Base-by-base conservation (phyloP, 768 basidiomycete genomes). In the Tulasnella sp. region DNA sequence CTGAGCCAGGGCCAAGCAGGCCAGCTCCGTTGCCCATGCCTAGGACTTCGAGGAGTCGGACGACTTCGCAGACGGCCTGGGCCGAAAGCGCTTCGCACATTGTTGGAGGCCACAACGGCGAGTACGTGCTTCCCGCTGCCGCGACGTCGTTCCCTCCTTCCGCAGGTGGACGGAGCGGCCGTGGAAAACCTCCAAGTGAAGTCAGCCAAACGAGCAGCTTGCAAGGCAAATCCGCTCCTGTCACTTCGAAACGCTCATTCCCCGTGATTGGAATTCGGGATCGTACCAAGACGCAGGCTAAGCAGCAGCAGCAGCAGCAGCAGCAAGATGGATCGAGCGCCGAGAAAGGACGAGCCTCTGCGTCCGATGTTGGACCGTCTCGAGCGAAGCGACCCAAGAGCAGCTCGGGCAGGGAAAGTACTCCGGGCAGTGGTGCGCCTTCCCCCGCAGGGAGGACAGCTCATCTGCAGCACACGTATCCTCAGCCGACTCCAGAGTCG, bases 241-340 rank as follows among this genome's bases (percentile, higher is more conserved):
- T 34, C 2, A 40, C 39, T 14, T 39, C 39, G 36, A 71, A 45
- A 14, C 42, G 42, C 12, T 22, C 14, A 2, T 58, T 49, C 36
- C 72, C 72, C 3, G 72, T 58, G 3, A 74, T 74, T 14, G 72
- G 72, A 2, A 54, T 74, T 74, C 72, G 72, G 14, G 72, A 74
- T 54, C 72, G 72, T 49, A 14, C 45, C 29, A 49, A 38, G 72
- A 25, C 52, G 11, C 3, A 52, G 17, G 29, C 42, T 36, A 49
- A 36, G 40, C 72, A 37, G 49, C 22, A 15, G 52, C 12, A 4
- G 7, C 12, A 40, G 36, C 39, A 42, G n/a, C n/a, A n/a, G 12
- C 2, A 25, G 34, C 11, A 3, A 36, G 25, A n/a, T 12, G 42
- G 40, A 25, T 45, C 72, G 45, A 54, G 45, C 14, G 58, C 31